Conservation (phyloP, 441 rosid genomes). For the Gossypium aridum region DNA sequence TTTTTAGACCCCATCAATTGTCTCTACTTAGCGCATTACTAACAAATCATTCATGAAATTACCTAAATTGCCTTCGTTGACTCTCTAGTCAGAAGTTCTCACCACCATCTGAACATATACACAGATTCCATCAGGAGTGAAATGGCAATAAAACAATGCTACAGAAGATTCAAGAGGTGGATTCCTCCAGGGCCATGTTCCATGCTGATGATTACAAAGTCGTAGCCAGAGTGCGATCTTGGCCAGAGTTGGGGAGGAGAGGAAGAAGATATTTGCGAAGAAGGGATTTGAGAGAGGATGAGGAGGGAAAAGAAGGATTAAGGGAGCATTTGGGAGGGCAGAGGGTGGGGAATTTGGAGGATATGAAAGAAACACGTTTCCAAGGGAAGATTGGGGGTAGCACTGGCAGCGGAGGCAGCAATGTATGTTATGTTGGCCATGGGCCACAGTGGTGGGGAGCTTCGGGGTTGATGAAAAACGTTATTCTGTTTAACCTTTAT, state of each 20-base stretch:
- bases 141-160: constrained; percentile 71
- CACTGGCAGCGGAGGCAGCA: neutral
- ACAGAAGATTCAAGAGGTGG: constrained; percentile 71
- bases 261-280: constrained; percentile 58
- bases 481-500: neutral
- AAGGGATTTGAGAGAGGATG: constrained; percentile 56
- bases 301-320: neutral
- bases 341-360: constrained; percentile 22
- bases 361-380: constrained; percentile 3
- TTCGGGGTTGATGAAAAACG: neutral
- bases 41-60: no score
- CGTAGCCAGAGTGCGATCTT: constrained; percentile 55
- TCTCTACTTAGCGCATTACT: constrained; percentile 37
- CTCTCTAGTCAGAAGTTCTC: constrained; percentile 71
- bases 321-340: constrained; percentile 22
- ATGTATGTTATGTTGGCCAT: constrained; percentile 4
- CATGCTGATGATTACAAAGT: constrained; percentile 83
- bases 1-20: constrained; percentile 55
- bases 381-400: constrained; percentile 1
- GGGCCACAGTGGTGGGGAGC: neutral
- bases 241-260: constrained; percentile 82
- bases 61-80: constrained; percentile 59
- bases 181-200: constrained; percentile 91
- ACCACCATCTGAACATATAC: constrained; percentile 83
- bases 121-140: constrained; percentile 73